Conservation (phyloP, 176 grass and related monocot genomes). For the Aegilops tauschii region DNA sequence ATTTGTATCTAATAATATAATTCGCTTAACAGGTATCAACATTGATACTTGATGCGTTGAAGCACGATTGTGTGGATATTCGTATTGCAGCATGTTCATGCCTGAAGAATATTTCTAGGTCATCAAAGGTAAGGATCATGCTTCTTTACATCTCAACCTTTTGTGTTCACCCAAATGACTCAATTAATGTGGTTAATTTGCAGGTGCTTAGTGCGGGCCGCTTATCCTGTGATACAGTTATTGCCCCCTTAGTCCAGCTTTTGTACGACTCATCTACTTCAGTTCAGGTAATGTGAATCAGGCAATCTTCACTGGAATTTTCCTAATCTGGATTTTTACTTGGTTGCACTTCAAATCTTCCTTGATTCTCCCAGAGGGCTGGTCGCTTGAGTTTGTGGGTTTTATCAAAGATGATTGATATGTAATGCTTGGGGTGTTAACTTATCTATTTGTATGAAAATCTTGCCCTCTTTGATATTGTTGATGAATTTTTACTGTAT, state of each 20-base stretch:
- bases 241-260: slow-evolving; percentile 72
- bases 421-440: slow-evolving; percentile 1
- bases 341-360: slow-evolving; percentile 1
- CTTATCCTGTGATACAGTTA: slow-evolving; percentile 72
- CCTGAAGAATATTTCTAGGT: slow-evolving; percentile 95
- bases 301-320: slow-evolving; percentile 9
- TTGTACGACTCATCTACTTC: slow-evolving; percentile 68
- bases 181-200: slow-evolving; percentile 38
- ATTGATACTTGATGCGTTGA: slow-evolving; percentile 79
- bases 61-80: slow-evolving; percentile 80
- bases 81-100: slow-evolving; percentile 82
- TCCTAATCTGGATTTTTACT: background rate
- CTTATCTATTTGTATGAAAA: background rate
- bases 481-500: slow-evolving; percentile 2
- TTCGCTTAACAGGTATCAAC: slow-evolving; percentile 56
- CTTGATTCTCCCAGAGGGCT: slow-evolving; percentile 15
- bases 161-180: slow-evolving; percentile 24
- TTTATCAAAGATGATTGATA: slow-evolving; percentile 13
- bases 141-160: slow-evolving; percentile 27
- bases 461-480: background rate
- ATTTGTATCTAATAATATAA: slow-evolving; percentile 19
- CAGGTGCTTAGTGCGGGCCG: slow-evolving; percentile 82
- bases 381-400: background rate
- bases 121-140: slow-evolving; percentile 63
- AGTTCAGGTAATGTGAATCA: slow-evolving; percentile 66